Percentiles rank a stretch among this genome's conserved stretches.
These are phyloP conservation scores for Candida koratica DNA, from an alignment of 805 yeast species.

Conservation along the genomic window DNA sequence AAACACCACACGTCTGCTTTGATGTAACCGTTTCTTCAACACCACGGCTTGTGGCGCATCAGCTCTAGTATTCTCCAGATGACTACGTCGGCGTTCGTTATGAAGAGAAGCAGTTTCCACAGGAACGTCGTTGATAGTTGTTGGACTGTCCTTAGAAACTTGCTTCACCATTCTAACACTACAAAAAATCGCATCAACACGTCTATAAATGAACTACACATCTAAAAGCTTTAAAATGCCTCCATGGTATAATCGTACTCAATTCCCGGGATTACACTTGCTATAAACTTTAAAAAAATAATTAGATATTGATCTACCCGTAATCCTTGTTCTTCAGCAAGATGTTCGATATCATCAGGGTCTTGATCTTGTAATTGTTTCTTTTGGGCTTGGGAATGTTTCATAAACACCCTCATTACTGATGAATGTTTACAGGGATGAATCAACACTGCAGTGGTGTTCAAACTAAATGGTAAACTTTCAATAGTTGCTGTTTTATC, in stretches of 20 bases:
- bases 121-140: too few relatives aligned
- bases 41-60: slow-evolving; percentile 11
- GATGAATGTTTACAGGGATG: slow-evolving; percentile 96
- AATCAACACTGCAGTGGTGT: slow-evolving; percentile 78
- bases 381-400: slow-evolving; percentile 51
- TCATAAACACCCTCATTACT: slow-evolving; percentile 87
- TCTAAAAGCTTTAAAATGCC: slow-evolving; percentile 48
- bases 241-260: slow-evolving; percentile 99
- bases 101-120: too few relatives aligned
- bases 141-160: slow-evolving; percentile 8
- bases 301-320: slow-evolving; percentile 89
- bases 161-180: slow-evolving; percentile 15
- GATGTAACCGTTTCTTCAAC: slow-evolving; percentile 29
- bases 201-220: slow-evolving; percentile 6
- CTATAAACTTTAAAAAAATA: slow-evolving; percentile 86
- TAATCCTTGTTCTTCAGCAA: slow-evolving; percentile 29
- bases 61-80: too few relatives aligned
- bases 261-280: slow-evolving; percentile 96
- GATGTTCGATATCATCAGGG: neutral
- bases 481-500: slow-evolving; percentile 97
- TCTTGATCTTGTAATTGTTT: slow-evolving; percentile 13
- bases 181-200: neutral
- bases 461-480: slow-evolving; percentile 75
- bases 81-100: too few relatives aligned
- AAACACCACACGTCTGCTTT: slow-evolving; percentile 58